These are phyloP conservation scores for Fusarium sp. DNA, from an alignment of 2,329 filamentous ascomycete species.

Conservation along the genomic window DNA sequence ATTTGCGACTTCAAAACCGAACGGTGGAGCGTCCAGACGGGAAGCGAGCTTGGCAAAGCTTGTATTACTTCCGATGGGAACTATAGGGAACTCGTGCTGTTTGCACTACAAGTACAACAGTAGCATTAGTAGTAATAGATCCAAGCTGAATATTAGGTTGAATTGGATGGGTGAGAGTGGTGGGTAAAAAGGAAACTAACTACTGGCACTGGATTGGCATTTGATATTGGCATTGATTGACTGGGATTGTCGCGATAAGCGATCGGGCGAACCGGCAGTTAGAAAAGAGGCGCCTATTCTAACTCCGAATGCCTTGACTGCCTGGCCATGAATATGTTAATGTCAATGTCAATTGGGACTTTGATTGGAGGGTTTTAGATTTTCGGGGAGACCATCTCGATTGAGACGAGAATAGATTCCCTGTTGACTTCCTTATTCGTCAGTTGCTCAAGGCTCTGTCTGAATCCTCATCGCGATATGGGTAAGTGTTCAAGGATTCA, in stretches of 20 bases:
- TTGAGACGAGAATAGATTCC: neutral
- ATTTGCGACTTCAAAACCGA: conserved; percentile 12
- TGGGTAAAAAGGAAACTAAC: neutral
- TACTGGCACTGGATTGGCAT: neutral
- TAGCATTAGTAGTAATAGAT: neutral
- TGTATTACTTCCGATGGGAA: neutral
- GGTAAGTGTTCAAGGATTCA: neutral
- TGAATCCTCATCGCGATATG: neutral
- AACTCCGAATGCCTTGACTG: conserved; percentile 2
- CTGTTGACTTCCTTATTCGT: neutral
- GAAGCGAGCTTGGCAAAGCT: conserved; percentile 32
- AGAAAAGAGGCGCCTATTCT: conserved; percentile 5
- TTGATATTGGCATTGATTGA: neutral
- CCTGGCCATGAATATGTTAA: neutral
- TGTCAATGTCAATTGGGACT: neutral
- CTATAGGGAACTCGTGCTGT: neutral
- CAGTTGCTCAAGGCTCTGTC: neutral
- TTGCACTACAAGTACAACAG: conserved; percentile 1
- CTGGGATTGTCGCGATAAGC: conserved; percentile 30
- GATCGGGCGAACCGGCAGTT: conserved; percentile 27
- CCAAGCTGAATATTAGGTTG: neutral
- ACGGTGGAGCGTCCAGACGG: conserved; percentile 10
- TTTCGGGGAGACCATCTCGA: neutral
- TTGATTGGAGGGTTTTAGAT: neutral
- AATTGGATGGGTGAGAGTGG: neutral